Evolutionary conservation across 2,329 filamentous ascomycete species (phyloP).

Genomic region (Xenoacremonium recifei): DNA sequence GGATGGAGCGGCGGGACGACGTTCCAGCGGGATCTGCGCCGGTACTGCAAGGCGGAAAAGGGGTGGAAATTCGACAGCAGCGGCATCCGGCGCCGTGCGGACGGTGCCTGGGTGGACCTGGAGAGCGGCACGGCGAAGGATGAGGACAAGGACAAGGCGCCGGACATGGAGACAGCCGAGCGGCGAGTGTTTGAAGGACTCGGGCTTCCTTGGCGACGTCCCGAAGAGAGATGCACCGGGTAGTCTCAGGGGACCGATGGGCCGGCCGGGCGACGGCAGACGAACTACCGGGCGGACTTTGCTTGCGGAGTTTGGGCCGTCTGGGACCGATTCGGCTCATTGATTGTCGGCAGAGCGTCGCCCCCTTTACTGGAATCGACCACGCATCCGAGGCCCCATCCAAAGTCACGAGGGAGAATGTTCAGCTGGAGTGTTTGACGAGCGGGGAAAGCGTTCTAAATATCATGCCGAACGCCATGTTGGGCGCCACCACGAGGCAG

Average conservation of each 20-base stretch:
- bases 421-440: too few relatives aligned
- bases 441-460: too few relatives aligned
- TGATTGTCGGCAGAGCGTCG: too few relatives aligned
- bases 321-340: too few relatives aligned
- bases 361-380: too few relatives aligned
- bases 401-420: too few relatives aligned
- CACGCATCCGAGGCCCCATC: too few relatives aligned
- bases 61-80: constrained; percentile 89
- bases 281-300: constrained; percentile 22
- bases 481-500: too few relatives aligned
- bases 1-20: constrained; percentile 90
- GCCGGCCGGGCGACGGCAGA: too few relatives aligned
- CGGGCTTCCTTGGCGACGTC: constrained; percentile 64
- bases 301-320: constrained; percentile 19
- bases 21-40: constrained; percentile 81
- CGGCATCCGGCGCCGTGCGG: constrained; percentile 67
- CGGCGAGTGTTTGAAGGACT: constrained; percentile 76
- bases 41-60: constrained; percentile 72
- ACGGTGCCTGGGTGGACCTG: constrained; percentile 70
- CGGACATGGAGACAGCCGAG: constrained; percentile 72
- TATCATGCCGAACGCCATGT: too few relatives aligned
- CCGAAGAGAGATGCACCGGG: constrained; percentile 67
- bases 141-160: constrained; percentile 49
- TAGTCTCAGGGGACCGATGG: constrained; percentile 35
- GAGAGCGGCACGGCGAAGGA: constrained; percentile 47